phyloP scores from a whole-genome alignment of 2,329 filamentous ascomycete genomes.

The Albophoma yamanashiensis region DNA sequence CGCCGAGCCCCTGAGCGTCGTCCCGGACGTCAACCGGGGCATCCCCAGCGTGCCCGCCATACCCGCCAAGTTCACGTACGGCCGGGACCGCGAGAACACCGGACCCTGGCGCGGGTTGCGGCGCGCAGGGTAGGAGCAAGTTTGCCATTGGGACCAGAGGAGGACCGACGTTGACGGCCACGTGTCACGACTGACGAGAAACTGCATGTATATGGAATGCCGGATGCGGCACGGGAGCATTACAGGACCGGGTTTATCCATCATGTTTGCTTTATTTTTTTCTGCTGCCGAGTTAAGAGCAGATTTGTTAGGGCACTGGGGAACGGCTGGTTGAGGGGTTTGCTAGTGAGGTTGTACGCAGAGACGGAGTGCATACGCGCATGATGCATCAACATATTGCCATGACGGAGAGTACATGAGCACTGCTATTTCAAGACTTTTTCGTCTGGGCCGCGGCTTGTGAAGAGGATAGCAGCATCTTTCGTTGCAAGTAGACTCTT shows the following conservation, averaged over 20 bases:
- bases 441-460: not conserved
- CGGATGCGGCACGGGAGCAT: not conserved
- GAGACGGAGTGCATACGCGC: not conserved
- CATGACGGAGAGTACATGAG: not conserved
- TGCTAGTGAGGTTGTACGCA: not conserved
- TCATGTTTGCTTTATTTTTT: not conserved
- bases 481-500: not conserved
- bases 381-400: not conserved
- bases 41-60: constrained; percentile 34
- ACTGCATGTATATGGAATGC: not conserved
- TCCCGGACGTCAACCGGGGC: constrained; percentile 35
- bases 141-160: not conserved
- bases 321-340: not conserved
- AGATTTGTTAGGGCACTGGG: not conserved
- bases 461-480: not conserved
- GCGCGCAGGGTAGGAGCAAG: not conserved
- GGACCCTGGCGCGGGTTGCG: constrained; percentile 18
- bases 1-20: constrained; percentile 23
- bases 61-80: constrained; percentile 28
- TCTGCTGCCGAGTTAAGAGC: not conserved
- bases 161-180: not conserved
- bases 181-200: not conserved
- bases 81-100: constrained; percentile 22
- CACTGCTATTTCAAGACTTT: not conserved
- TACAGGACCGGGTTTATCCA: not conserved